These are phyloP conservation scores for Ustilago xerochloae DNA, from an alignment of 1,284 basidiomycete species.

Conservation along the genomic window DNA sequence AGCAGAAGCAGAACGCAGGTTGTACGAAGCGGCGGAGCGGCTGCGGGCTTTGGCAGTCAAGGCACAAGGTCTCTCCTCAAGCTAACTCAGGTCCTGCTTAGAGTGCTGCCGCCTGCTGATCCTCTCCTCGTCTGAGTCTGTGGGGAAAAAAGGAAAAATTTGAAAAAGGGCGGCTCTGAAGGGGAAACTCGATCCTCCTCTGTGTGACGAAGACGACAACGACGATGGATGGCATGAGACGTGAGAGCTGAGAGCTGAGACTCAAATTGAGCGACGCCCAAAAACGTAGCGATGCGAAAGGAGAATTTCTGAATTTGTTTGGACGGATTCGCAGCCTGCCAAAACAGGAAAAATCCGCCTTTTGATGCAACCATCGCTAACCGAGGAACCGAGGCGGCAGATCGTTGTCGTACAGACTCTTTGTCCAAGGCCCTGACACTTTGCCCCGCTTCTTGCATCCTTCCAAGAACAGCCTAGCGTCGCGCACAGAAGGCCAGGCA, in stretches of 20 bases:
- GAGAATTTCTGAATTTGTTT: conserved; percentile 2
- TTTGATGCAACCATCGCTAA: not conserved
- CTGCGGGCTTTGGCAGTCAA: not conserved
- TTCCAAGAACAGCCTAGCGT: not conserved
- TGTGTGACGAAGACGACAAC: not conserved
- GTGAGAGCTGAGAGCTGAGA: conserved; percentile 2
- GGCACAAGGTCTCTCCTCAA: not conserved
- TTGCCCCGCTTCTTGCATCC: not conserved
- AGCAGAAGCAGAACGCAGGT: not conserved
- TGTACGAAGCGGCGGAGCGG: conserved; percentile 6
- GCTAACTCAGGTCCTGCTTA: too few relatives aligned
- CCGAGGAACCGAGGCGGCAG: conserved; percentile 1
- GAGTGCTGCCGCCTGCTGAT: conserved; percentile 3
- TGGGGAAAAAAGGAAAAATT: not conserved
- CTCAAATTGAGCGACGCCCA: conserved; percentile 3
- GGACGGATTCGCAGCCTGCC: not conserved
- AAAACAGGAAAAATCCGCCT: not conserved
- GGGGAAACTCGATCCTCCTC: conserved; percentile 9
- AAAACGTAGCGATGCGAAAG: not conserved
- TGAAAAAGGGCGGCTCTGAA: not conserved
- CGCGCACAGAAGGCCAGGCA: not conserved
- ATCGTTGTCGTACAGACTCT: not conserved
- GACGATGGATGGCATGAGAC: not conserved
- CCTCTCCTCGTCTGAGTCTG: not conserved
- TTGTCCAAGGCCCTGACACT: not conserved